phyloP scores from a whole-genome alignment of 169 alveolate genomes.

The Cryptosporidium felis region DNA sequence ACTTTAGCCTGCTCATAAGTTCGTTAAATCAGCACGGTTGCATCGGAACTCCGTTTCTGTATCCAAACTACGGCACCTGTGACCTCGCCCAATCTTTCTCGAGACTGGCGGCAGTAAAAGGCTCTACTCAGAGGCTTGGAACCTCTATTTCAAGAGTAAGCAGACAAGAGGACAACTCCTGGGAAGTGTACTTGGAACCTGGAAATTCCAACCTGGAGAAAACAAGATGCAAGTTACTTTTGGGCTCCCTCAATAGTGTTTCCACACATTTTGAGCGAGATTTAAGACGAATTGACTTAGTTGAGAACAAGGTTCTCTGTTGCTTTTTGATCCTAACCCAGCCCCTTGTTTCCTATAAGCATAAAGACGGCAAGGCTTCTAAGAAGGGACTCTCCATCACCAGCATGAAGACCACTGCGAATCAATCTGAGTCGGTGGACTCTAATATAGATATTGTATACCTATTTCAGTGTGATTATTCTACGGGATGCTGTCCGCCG shows the following conservation, averaged over 20 bases:
- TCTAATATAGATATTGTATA: not conserved
- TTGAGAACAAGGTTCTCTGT: conserved; percentile 4
- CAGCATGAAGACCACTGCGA: not conserved
- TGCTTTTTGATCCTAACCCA: not conserved
- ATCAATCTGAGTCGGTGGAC: not conserved
- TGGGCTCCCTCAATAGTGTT: not conserved
- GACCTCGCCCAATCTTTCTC: conserved; percentile 59
- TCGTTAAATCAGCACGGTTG: conserved; percentile 69
- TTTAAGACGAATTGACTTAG: not conserved
- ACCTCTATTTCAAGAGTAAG: not conserved
- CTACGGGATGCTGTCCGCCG: conserved; percentile 46
- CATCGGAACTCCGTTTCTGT: conserved; percentile 49
- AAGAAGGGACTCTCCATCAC: not conserved
- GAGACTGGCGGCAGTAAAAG: conserved; percentile 67
- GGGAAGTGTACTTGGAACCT: not conserved
- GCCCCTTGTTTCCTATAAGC: conserved; percentile 3
- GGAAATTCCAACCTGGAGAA: not conserved
- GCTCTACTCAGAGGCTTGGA: conserved; percentile 49
- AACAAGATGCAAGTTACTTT: not conserved
- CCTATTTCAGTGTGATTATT: conserved; percentile 17
- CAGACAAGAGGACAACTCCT: not conserved
- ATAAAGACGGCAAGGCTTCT: not conserved
- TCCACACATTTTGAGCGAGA: not conserved
- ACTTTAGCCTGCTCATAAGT: conserved; percentile 1
- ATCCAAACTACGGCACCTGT: conserved; percentile 55